Conservation (phyloP, 495 filamentous ascomycete species). For the Bathelium albidoporum region DNA sequence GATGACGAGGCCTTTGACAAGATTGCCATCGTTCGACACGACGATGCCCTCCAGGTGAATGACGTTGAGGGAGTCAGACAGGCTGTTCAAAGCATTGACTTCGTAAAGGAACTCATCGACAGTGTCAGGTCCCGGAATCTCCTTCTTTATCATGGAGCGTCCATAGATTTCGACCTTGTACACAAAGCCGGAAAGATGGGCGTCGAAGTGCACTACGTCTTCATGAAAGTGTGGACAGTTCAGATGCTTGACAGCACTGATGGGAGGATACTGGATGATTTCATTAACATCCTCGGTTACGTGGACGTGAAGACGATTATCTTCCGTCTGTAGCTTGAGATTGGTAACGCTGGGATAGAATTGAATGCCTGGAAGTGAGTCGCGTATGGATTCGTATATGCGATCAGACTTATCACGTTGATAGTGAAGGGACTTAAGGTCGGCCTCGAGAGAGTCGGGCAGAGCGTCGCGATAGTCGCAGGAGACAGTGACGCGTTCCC, state of each 20-base stretch:
- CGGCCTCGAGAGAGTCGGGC: conserved; percentile 73
- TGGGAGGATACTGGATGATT: conserved; percentile 77
- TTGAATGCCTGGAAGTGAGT: conserved; percentile 81
- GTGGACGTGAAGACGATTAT: conserved; percentile 87
- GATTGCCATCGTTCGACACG: conserved; percentile 62
- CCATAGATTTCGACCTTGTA: conserved; percentile 75
- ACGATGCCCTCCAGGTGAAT: conserved; percentile 85
- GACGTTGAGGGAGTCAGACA: conserved; percentile 64
- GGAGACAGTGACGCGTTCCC: conserved; percentile 85
- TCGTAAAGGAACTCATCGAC: conserved; percentile 98
- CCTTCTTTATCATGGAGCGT: conserved; percentile 81
- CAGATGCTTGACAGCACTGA: conserved; percentile 67
- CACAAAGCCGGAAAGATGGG: conserved; percentile 92
- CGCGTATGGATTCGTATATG: conserved; percentile 92
- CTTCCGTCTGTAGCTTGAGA: conserved; percentile 81
- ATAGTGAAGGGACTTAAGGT: conserved; percentile 64
- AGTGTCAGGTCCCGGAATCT: conserved; percentile 92
- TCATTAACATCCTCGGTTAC: conserved; percentile 98
- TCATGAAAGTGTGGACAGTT: conserved; percentile 58
- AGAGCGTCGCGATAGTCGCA: conserved; percentile 81
- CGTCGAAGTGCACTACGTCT: conserved; percentile 68
- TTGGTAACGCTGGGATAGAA: conserved; percentile 96
- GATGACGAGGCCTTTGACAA: conserved; percentile 85
- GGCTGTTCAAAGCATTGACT: conserved; percentile 79
- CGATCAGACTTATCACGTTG: conserved; percentile 91